Evolutionary conservation across 805 yeast genomes (phyloP).

Genomic region (Kluyveromyces starmeri): DNA sequence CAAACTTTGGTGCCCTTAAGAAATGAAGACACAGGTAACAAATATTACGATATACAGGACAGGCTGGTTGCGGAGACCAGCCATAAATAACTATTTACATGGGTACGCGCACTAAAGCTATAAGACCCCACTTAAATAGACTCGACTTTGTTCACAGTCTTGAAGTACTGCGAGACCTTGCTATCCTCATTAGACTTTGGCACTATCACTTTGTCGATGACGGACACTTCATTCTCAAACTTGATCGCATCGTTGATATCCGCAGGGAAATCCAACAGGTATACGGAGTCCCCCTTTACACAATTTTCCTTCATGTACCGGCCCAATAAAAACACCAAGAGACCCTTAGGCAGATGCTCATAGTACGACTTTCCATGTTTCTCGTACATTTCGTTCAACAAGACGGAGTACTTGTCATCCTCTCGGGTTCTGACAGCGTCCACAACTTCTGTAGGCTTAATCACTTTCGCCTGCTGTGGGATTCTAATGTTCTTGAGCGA

Average conservation of each 20-base stretch:
- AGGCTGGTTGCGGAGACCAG: neutral
- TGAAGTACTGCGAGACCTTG: slow-evolving; percentile 54
- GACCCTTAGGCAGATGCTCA: slow-evolving; percentile 29
- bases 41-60: neutral
- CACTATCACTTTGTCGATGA: slow-evolving; percentile 32
- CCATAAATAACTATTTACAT: neutral
- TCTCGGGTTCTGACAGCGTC: slow-evolving; percentile 37
- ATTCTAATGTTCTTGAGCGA: slow-evolving; percentile 14
- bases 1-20: slow-evolving; percentile 45
- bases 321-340: slow-evolving; percentile 28
- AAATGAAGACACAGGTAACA: slow-evolving; percentile 10
- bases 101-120: neutral
- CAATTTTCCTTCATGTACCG: slow-evolving; percentile 22
- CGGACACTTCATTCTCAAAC: slow-evolving; percentile 62
- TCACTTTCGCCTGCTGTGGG: slow-evolving; percentile 24
- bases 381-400: slow-evolving; percentile 38
- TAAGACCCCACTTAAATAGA: slow-evolving; percentile 9
- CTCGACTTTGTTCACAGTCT: slow-evolving; percentile 50
- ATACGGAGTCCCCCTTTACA: slow-evolving; percentile 35
- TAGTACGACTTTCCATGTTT: slow-evolving; percentile 22
- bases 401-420: slow-evolving; percentile 39
- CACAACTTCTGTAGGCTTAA: slow-evolving; percentile 45
- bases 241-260: slow-evolving; percentile 57
- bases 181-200: slow-evolving; percentile 23
- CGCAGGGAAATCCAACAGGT: slow-evolving; percentile 52